phyloP scores from a whole-genome alignment of 495 filamentous ascomycete species.

The Hypomontagnella monticulosa region DNA sequence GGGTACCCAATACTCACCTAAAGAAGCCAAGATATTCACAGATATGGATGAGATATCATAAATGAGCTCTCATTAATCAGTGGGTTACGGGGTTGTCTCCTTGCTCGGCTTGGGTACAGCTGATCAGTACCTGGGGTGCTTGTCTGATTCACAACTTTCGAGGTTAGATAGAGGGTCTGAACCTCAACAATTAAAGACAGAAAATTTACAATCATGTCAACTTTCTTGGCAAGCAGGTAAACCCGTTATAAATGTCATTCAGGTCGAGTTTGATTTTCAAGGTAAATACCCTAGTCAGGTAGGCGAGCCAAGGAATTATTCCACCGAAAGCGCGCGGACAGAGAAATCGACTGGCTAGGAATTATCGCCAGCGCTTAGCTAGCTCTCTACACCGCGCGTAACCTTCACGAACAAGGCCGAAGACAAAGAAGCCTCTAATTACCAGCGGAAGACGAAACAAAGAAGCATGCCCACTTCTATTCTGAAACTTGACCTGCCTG shows the following conservation, averaged over 20 bases:
- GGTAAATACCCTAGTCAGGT: slow-evolving; percentile 20
- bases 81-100: too few relatives aligned
- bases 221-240: too few relatives aligned
- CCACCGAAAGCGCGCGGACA: slow-evolving; percentile 27
- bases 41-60: too few relatives aligned
- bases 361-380: slow-evolving; percentile 39
- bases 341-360: slow-evolving; percentile 35
- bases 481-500: slow-evolving; percentile 34
- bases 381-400: slow-evolving; percentile 37
- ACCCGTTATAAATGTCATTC: background rate
- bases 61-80: too few relatives aligned
- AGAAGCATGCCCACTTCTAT: slow-evolving; percentile 30
- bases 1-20: too few relatives aligned
- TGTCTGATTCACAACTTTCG: too few relatives aligned
- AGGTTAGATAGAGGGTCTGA: too few relatives aligned
- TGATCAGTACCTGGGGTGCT: too few relatives aligned
- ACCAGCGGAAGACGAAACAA: slow-evolving; percentile 33
- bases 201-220: too few relatives aligned
- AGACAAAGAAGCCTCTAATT: slow-evolving; percentile 37
- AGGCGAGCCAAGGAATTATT: slow-evolving; percentile 22
- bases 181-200: too few relatives aligned
- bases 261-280: slow-evolving; percentile 4
- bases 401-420: slow-evolving; percentile 29
- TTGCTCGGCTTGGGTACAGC: too few relatives aligned
- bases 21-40: too few relatives aligned